Evolutionary conservation across 2,329 filamentous ascomycete genomes (phyloP), one percentile per base, ranked within the genome.

Genomic region (Clonostachys rhizophaga): DNA sequence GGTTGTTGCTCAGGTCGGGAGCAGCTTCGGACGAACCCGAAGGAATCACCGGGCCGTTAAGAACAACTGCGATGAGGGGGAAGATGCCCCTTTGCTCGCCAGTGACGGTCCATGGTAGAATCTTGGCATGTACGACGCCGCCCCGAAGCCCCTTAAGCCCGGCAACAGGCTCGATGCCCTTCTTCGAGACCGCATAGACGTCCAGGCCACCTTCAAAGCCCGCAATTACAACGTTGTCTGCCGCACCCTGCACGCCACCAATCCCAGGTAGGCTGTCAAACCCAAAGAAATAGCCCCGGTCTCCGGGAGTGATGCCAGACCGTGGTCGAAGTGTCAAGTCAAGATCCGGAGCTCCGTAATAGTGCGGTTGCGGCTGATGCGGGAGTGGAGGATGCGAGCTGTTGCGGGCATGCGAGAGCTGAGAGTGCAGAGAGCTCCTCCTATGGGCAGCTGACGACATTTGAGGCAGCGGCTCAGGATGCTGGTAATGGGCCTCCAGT

Each of bases 191-290:
- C 17, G 81, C 75, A 54, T 89, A 85, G 14, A 96, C 78, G 52
- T 92, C 86, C 44, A 96, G 61, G 2, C 85, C 85, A 40, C 89
- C 89, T 61, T 95, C 87, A 54, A 84, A 90, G 2, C 91, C 91
- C 9, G 89, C 79, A 5, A 96, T 66, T 41, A 91, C 71, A 24
- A 88, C 81, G 46, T 37, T 37, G 2, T 36, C 18, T 9, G 46
- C 43, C 8, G 36, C 40, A n/a, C 14, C 14, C 36, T n/a, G 14
- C 12, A 33, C 24, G 18, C 68, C 63, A 7, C 59, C 56, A 39
- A 65, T 62, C n/a, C 68, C 63, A 2, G 78, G 75, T 40, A 95
- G 72, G 3, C 75, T 83, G 62, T 96, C 91, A 57, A 95, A 91
- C 6, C 86, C 84, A 61, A 89, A 94, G 61, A 86, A 89, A 55